Evolutionary conservation across 352 stramenopile genomes (phyloP), one percentile per base, ranked within the genome.

Genomic region (Globisporangium acanthophoron): DNA sequence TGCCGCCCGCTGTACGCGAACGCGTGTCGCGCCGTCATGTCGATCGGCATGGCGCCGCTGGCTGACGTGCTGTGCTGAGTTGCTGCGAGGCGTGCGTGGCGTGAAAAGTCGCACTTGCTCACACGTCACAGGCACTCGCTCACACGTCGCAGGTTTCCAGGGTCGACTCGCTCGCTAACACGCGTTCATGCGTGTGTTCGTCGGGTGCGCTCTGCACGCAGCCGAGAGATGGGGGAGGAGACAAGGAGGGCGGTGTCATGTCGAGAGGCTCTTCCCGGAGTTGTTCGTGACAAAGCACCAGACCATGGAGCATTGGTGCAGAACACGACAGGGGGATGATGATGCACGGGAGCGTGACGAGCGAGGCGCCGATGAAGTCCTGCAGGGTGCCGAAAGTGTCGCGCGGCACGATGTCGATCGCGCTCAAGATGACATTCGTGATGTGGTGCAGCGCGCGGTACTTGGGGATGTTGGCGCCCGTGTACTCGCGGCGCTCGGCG

Each of bases 1-100:
- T 66, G 56, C 41, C 64, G 56, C 13, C 78, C 76, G 41, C 70
- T 70, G 52, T 89, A 90, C 16, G 73, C 78, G 57, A 93, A 88
- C 31, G 74, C 77, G 52, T 93, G 80, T 31, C 73, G 77, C 58
- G 73, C 62, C 1, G 71, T 80, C 57, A 71, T 76, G 57, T 91
- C 83, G 29, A 93, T 65, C 39, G 70, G 58, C 72, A 81, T 81
- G 37, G n/a, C 9, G 37, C 13, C 21, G 48, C 15, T 31, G 46
- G 5, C 13, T 35, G 46, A 9, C 4, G 46, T 27, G 12, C 16
- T n/a, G 24, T 20, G 43, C 21, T 35, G 24, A 27, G 24, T 27
- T 27, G 5, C 5, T 16, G 37, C 39, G 4, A 39, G 21, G 40
- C 37, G 16, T 15, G 13, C 21, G 37, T 57, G 29, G 9, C 59